Conservation (phyloP, 2,329 filamentous ascomycete species). For the Cytospora piceicola region DNA sequence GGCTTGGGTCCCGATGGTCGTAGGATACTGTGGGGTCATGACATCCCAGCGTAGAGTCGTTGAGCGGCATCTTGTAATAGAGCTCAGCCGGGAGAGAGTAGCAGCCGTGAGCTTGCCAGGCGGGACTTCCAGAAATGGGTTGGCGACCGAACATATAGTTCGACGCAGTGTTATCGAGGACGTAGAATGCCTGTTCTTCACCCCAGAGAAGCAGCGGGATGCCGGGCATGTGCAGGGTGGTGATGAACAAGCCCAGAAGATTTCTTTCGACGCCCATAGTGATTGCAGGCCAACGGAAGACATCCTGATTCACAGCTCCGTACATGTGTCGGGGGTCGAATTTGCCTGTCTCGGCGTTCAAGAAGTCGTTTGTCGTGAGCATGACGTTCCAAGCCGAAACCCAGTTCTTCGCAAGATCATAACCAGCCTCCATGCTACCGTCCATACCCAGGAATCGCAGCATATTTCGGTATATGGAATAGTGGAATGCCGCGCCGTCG, state of each 20-base stretch:
- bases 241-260: conserved; percentile 59
- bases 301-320: conserved; percentile 67
- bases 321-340: conserved; percentile 69
- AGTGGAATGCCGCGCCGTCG: conserved; percentile 50
- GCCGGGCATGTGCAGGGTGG: conserved; percentile 49
- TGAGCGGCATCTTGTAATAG: conserved; percentile 61
- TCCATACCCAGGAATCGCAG: conserved; percentile 40
- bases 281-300: conserved; percentile 66
- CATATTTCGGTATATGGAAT: conserved; percentile 39
- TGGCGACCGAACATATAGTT: conserved; percentile 70
- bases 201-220: conserved; percentile 59
- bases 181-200: conserved; percentile 68
- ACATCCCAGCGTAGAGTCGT: conserved; percentile 58
- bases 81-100: conserved; percentile 60
- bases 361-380: conserved; percentile 60
- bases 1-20: conserved; percentile 66
- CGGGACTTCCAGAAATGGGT: conserved; percentile 62
- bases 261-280: conserved; percentile 60
- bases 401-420: conserved; percentile 42
- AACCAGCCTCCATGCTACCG: conserved; percentile 39
- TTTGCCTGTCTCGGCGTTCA: conserved; percentile 62
- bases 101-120: conserved; percentile 69
- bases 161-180: conserved; percentile 64
- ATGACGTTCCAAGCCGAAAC: conserved; percentile 59
- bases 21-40: conserved; percentile 57